phyloP scores from a whole-genome alignment of 768 basidiomycete genomes.

The Suillus spraguei region DNA sequence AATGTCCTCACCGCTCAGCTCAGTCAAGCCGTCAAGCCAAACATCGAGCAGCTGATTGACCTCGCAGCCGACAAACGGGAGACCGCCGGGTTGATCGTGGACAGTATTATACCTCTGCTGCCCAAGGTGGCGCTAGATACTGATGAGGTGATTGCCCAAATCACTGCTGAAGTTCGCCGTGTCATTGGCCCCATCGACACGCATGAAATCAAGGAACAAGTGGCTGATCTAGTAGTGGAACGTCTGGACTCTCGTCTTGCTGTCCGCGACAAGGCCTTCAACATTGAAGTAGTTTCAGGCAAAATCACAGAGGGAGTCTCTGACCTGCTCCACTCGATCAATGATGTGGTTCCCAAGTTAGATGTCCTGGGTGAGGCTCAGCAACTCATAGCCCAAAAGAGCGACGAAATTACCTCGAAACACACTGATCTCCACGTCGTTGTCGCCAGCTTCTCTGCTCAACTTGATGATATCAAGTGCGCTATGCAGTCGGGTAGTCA shows the following conservation, averaged over 20 bases:
- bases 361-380: slow-evolving; percentile 45
- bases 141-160: slow-evolving; percentile 55
- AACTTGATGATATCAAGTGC: slow-evolving; percentile 46
- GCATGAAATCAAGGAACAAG: slow-evolving; percentile 87
- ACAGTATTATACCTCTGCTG: slow-evolving; percentile 68
- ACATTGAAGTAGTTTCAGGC: slow-evolving; percentile 55
- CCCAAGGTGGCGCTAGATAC: slow-evolving; percentile 53
- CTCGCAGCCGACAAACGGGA: slow-evolving; percentile 88
- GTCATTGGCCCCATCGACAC: slow-evolving; percentile 78
- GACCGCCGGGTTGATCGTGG: slow-evolving; percentile 80
- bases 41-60: slow-evolving; percentile 87
- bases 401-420: slow-evolving; percentile 37
- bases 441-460: slow-evolving; percentile 50
- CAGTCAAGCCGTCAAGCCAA: slow-evolving; percentile 85
- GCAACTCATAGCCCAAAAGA: slow-evolving; percentile 41
- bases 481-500: slow-evolving; percentile 38
- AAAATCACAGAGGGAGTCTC: slow-evolving; percentile 59
- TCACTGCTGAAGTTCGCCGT: slow-evolving; percentile 70
- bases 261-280: slow-evolving; percentile 73
- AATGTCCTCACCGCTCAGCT: slow-evolving; percentile 74
- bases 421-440: slow-evolving; percentile 44
- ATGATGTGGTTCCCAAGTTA: slow-evolving; percentile 41
- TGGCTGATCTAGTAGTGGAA: slow-evolving; percentile 86
- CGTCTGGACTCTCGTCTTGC: slow-evolving; percentile 80
- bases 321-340: slow-evolving; percentile 44